Evolutionary conservation across 73 alveolate species (phyloP).

Genomic region (Tetrahymena borealis): DNA sequence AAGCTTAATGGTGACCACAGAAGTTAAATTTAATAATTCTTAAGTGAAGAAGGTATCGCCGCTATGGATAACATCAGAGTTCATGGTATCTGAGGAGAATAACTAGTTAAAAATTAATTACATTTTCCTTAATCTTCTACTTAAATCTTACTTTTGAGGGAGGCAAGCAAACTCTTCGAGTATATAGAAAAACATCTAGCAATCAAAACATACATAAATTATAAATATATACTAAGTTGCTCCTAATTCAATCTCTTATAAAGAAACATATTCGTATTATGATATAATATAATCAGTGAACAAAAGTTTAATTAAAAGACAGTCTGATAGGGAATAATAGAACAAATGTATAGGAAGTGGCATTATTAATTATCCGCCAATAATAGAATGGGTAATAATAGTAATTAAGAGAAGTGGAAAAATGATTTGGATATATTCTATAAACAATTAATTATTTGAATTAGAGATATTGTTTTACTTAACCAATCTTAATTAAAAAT

Average conservation of each 20-base stretch:
- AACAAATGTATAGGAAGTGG: not conserved
- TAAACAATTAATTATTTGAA: too few species aligned
- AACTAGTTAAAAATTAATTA: too few species aligned
- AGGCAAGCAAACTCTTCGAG: too few species aligned
- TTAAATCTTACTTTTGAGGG: too few species aligned
- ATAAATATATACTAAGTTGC: not conserved
- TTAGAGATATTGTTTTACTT: too few species aligned
- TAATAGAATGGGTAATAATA: too few species aligned
- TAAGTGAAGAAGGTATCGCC: not conserved
- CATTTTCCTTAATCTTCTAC: too few species aligned
- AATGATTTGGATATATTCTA: too few species aligned
- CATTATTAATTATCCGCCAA: too few species aligned
- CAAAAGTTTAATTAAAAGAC: not conserved
- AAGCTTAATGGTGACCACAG: slow-evolving; percentile 2
- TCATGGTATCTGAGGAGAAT: not conserved
- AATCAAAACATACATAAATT: not conserved
- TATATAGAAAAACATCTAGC: not conserved
- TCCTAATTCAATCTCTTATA: not conserved
- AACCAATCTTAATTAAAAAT: too few species aligned
- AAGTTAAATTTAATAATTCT: not conserved
- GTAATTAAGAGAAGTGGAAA: too few species aligned
- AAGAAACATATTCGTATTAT: not conserved
- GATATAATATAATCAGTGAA: not conserved
- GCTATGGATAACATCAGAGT: not conserved
- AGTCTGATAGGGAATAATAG: not conserved